These are phyloP conservation scores for Fusarium denticulatum DNA, from an alignment of 2,329 filamentous ascomycete genomes.

Conservation along the genomic window DNA sequence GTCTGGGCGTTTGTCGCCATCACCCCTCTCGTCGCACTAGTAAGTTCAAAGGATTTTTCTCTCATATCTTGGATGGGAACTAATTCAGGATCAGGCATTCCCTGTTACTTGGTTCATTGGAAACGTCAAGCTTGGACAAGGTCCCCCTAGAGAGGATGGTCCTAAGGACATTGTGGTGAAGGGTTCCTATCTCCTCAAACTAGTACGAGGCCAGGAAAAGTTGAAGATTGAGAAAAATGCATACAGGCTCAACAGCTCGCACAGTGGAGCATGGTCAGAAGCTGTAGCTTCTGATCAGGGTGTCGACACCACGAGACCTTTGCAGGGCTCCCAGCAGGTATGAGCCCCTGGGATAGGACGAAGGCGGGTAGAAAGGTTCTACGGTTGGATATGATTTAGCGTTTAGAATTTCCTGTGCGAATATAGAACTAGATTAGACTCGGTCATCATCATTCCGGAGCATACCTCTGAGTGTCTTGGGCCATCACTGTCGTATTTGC, in stretches of 20 bases:
- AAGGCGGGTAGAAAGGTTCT: not conserved
- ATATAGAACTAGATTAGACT: conserved; percentile 6
- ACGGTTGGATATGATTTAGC: not conserved
- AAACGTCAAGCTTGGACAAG: conserved; percentile 46
- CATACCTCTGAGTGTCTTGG: not conserved
- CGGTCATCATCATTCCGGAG: not conserved
- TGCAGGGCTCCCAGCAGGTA: conserved; percentile 10
- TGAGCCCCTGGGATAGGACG: not conserved
- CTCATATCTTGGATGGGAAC: not conserved
- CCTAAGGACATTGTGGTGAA: conserved; percentile 43
- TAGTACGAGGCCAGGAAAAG: conserved; percentile 33
- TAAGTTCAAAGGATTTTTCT: conserved; percentile 34
- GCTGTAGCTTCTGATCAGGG: not conserved
- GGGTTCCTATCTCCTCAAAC: conserved; percentile 45
- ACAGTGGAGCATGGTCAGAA: conserved; percentile 7
- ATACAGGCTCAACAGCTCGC: conserved; percentile 26
- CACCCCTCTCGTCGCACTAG: conserved; percentile 64
- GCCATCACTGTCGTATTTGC: not conserved
- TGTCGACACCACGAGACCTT: not conserved
- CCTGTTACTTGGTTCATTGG: conserved; percentile 44
- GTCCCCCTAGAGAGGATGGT: conserved; percentile 39
- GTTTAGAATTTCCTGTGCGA: not conserved
- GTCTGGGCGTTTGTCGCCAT: conserved; percentile 73
- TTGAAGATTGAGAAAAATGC: conserved; percentile 22
- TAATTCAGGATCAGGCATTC: conserved; percentile 38